Base-by-base conservation (phyloP, 495 filamentous ascomycete species). In the Viridothelium virens region DNA sequence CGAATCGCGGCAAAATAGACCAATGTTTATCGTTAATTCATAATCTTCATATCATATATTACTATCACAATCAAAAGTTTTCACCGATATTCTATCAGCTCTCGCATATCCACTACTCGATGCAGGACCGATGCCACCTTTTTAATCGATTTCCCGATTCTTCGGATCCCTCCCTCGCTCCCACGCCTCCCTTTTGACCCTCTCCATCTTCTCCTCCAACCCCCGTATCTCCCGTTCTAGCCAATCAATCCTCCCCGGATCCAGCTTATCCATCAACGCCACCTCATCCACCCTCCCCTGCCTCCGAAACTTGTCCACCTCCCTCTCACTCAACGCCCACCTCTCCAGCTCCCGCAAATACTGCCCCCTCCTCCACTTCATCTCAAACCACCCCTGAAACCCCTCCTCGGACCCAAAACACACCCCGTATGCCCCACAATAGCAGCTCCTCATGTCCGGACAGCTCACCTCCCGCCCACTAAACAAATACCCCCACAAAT, bases 351-450 rank as follows among this genome's bases (percentile, higher is more conserved):
- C 80, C 16, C 80, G 68, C 61, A 85, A 77, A 25, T 82, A 69
- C 31, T 80, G 70, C 3, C 76, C 59, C 61, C 77, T 78, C 66
- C 79, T 68, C 6, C 74, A 69, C 41, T 78, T 73, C 41, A 80
- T 62, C 37, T 77, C 74, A 16, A 80, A 74, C 66, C 79, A 90
- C 0, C 72, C 70, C 9, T 80, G 71, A 53, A 81, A 89, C 64
- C 82, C 74, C 0, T 79, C 75, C 25, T 83, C 79, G 1, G 83
- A 81, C 4, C 85, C 89, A 69, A 92, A 93, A 70, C 90, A 93
- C n/a, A 87, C 77, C 0, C 89, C 89, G 62, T 86, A 93, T 18
- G 84, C 87, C 66, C 90, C 87, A 72, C 90, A 93, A 64, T 90
- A 89, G 74, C 90, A 93, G 0, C 87, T 75, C 70, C 86, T 82